Base-by-base conservation (phyloP, 2,329 filamentous ascomycete genomes). In the Tricladium varicosporioides region DNA sequence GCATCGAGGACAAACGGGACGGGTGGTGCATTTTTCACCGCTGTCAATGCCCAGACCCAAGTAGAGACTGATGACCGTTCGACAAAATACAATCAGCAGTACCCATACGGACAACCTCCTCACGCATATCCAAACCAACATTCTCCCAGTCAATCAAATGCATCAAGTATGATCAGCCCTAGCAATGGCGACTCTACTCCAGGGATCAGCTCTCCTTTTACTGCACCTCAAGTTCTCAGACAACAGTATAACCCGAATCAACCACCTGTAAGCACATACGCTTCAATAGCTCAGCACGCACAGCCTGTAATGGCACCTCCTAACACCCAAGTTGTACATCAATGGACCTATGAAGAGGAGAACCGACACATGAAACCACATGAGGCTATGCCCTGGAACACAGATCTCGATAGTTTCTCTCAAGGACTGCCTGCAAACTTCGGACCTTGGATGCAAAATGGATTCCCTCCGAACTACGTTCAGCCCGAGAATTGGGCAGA, bases 121-220 rank as follows among this genome's bases (percentile, higher is more conserved):
- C 33, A 56, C 40, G 22, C 3, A 36, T 45, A 31, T 32, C 32
- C 44, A 31, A 63, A 65, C 46, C 63, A 65, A 47, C 61, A 60
- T 2, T 61, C 62, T 18, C 63, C 60, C 10, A 60, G 55, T 19
- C 65, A 65, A 54, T 52, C 67, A 10, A 63, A 51, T 15, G 49
- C 65, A 51, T 64, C 66, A 14, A 63, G 61, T 43, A 58, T 65
- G 42, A 59, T 68, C 32, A 64, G 62, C 51, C 55, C 63, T 8
- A 62, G 62, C 40, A 69, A 66, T 53, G 65, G 65, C 8, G 66
- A 68, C 32, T 60, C 66, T 2, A 61, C 57, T 13, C 59, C 64
- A 5, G 54, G 60, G 40, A 56, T 67, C 15, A 64, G 62, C 40
- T 68, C 67, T 4, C 67, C 66, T 7, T 65, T 67, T 51, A 54